Conservation (phyloP, 257 asterid species). For the Eucommia ulmoides region DNA sequence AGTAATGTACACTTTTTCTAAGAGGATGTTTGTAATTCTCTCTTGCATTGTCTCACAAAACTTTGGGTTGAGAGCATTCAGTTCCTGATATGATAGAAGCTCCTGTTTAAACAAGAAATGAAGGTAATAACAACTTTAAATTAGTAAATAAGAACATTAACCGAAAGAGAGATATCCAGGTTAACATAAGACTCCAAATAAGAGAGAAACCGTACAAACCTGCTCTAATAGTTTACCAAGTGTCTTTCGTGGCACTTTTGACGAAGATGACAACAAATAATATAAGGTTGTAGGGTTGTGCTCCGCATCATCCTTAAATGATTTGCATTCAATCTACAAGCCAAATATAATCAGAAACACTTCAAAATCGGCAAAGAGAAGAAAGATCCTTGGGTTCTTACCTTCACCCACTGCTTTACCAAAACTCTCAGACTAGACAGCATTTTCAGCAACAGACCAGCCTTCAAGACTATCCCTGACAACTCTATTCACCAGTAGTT, state of each 20-base stretch:
- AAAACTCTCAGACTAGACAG: constrained; percentile 56
- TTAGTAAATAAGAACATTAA: constrained; percentile 4
- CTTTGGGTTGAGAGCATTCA: constrained; percentile 35
- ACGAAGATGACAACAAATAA: constrained; percentile 52
- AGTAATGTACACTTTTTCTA: constrained; percentile 46
- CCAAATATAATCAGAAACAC: constrained; percentile 23
- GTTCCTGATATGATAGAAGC: constrained; percentile 59
- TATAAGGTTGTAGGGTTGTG: constrained; percentile 30
- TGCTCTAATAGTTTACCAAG: constrained; percentile 69
- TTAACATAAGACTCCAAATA: neutral
- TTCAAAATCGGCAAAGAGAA: too few relatives aligned
- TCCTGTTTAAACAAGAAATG: constrained; percentile 40
- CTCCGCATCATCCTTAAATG: constrained; percentile 29
- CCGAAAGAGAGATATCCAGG: neutral
- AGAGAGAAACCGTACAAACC: constrained; percentile 31
- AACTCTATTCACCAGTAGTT: constrained; percentile 27
- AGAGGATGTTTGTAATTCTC: constrained; percentile 39
- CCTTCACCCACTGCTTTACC: constrained; percentile 85
- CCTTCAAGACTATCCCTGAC: constrained; percentile 52
- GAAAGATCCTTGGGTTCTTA: constrained; percentile 12
- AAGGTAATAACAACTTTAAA: constrained; percentile 9
- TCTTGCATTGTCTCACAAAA: constrained; percentile 46
- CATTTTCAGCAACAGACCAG: constrained; percentile 55
- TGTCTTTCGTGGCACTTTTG: constrained; percentile 33
- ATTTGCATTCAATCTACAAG: constrained; percentile 48